Percentiles rank a stretch among this genome's conserved stretches.
Conservation (phyloP, 2,329 filamentous ascomycete genomes). For the Fusarium anguioides region DNA sequence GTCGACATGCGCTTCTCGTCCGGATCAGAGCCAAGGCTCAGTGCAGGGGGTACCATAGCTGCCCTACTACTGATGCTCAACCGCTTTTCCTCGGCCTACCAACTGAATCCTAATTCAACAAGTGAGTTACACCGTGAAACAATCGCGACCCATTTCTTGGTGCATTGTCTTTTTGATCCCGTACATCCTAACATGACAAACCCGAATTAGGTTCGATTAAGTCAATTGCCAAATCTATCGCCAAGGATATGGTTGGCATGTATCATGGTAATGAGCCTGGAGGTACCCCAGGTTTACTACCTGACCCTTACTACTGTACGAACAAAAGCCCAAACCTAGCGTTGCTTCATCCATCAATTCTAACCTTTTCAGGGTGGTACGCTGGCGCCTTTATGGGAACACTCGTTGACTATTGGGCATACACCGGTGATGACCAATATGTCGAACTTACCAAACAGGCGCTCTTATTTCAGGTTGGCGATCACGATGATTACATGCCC, state of each 20-base stretch:
- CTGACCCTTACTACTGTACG: slow-evolving; percentile 66
- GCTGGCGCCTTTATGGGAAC: slow-evolving; percentile 77
- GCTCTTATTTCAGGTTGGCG: slow-evolving; percentile 79
- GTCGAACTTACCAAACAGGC: slow-evolving; percentile 75
- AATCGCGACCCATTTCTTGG: not conserved
- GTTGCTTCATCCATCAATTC: not conserved
- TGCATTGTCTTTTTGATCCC: not conserved
- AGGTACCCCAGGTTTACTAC: slow-evolving; percentile 62
- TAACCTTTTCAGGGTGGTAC: slow-evolving; percentile 69
- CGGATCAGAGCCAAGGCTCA: slow-evolving; percentile 17
- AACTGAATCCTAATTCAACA: slow-evolving; percentile 53
- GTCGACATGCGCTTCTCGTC: slow-evolving; percentile 38
- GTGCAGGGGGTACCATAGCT: slow-evolving; percentile 37
- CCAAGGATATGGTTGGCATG: slow-evolving; percentile 60
- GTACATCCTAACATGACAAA: slow-evolving; percentile 3
- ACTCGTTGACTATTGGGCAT: slow-evolving; percentile 86
- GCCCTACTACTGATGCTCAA: slow-evolving; percentile 43
- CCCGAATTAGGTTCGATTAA: slow-evolving; percentile 60
- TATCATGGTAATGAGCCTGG: slow-evolving; percentile 62
- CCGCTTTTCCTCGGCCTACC: slow-evolving; percentile 48
- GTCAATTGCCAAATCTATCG: slow-evolving; percentile 61
- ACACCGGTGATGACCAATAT: slow-evolving; percentile 78
- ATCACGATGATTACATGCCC: slow-evolving; percentile 81
- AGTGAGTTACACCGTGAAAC: slow-evolving; percentile 42
- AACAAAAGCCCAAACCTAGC: not conserved